Conservation (phyloP, 75 land plant genomes). For the Pinus taeda region DNA sequence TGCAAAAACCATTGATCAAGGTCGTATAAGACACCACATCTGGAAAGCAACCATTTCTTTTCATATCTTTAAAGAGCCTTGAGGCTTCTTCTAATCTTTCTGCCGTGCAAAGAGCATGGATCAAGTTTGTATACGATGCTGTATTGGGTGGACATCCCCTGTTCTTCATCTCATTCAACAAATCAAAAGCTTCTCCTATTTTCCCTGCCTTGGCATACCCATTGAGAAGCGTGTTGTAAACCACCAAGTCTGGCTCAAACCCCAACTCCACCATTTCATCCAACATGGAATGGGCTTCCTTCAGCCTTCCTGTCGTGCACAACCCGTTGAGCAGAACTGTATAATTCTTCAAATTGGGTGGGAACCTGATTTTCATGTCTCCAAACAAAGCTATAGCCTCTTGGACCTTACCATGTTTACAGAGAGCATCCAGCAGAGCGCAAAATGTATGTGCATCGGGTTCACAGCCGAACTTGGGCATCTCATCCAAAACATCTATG, state of each 20-base stretch:
- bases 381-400: constrained; percentile 60
- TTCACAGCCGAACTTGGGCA: constrained; percentile 57
- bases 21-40: constrained; percentile 66
- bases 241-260: constrained; percentile 64
- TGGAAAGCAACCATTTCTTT: constrained; percentile 35
- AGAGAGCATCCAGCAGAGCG: constrained; percentile 62
- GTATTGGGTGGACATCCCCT: constrained; percentile 57
- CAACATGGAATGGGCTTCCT: constrained; percentile 66
- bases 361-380: constrained; percentile 53
- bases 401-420: constrained; percentile 55
- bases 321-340: constrained; percentile 68
- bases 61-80: constrained; percentile 52
- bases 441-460: constrained; percentile 52
- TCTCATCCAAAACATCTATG: constrained; percentile 62
- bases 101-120: constrained; percentile 54
- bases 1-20: constrained; percentile 67
- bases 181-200: constrained; percentile 50
- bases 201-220: constrained; percentile 54
- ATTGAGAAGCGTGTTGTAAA: constrained; percentile 58
- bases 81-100: constrained; percentile 59
- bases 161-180: constrained; percentile 54
- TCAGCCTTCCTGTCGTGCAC: constrained; percentile 66
- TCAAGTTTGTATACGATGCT: constrained; percentile 43
- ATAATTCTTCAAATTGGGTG: constrained; percentile 51
- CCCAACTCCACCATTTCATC: constrained; percentile 61